phyloP scores from a whole-genome alignment of 179 eudicot species.

The Beta lomatogona region DNA sequence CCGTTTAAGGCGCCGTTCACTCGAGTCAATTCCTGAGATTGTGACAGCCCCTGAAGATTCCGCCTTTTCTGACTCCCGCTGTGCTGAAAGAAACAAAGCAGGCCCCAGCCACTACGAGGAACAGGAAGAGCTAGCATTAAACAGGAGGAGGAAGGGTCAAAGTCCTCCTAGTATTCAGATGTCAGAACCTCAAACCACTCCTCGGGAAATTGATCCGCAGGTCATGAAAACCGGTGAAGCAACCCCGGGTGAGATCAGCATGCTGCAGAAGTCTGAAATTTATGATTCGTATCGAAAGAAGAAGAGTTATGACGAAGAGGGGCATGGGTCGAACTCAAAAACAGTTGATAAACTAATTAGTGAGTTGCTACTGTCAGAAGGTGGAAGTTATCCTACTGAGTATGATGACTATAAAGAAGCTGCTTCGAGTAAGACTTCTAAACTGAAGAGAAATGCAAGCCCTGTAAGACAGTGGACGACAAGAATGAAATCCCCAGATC shows the following conservation, averaged over 20 bases:
- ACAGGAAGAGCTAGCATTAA: conserved; percentile 38
- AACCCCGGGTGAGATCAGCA: conserved; percentile 44
- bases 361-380: conserved; percentile 53
- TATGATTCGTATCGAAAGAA: conserved; percentile 36
- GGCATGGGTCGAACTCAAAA: conserved; percentile 42
- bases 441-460: conserved; percentile 50
- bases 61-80: conserved; percentile 49
- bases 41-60: conserved; percentile 70
- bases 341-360: conserved; percentile 57
- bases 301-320: conserved; percentile 41
- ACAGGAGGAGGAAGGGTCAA: conserved; percentile 41
- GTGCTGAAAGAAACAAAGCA: conserved; percentile 34
- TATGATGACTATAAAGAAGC: conserved; percentile 37
- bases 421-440: conserved; percentile 32
- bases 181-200: conserved; percentile 33
- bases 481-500: conserved; percentile 49
- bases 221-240: conserved; percentile 31
- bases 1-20: conserved; percentile 50
- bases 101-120: conserved; percentile 26
- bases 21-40: conserved; percentile 75
- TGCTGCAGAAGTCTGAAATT: conserved; percentile 52
- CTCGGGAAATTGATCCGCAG: conserved; percentile 15
- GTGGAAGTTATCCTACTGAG: conserved; percentile 41
- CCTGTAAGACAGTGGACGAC: conserved; percentile 72
- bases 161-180: conserved; percentile 46